phyloP scores from a whole-genome alignment of 805 yeast species.

The Suhomyces canberraensis region DNA sequence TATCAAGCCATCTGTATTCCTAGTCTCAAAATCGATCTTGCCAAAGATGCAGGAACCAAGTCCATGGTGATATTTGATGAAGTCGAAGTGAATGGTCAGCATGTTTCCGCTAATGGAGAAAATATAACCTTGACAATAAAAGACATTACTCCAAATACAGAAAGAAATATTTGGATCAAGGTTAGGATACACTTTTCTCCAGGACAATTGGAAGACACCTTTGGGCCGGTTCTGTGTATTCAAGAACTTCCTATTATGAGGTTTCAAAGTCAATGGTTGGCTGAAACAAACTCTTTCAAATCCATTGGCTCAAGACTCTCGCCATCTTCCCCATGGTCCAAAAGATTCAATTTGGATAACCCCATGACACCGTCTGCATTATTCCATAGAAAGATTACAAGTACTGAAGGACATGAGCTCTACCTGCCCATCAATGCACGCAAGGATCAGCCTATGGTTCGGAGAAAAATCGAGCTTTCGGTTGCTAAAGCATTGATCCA shows the following conservation, averaged over 20 bases:
- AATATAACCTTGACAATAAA: slow-evolving; percentile 11
- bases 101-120: slow-evolving; percentile 11
- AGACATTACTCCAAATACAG: slow-evolving; percentile 13
- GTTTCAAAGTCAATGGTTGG: slow-evolving; percentile 10
- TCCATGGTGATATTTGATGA: slow-evolving; percentile 14
- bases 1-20: slow-evolving; percentile 23
- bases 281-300: background rate
- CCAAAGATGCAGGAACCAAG: slow-evolving; percentile 9
- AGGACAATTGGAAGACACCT: slow-evolving; percentile 1
- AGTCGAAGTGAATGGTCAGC: slow-evolving; percentile 23
- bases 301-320: background rate
- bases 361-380: slow-evolving; percentile 5
- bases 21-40: slow-evolving; percentile 17
- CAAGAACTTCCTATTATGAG: slow-evolving; percentile 9
- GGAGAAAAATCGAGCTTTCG: slow-evolving; percentile 15
- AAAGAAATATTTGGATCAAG: slow-evolving; percentile 15
- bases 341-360: background rate
- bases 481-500: slow-evolving; percentile 18
- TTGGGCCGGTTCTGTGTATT: slow-evolving; percentile 1
- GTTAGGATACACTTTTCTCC: slow-evolving; percentile 5
- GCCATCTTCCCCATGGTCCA: background rate
- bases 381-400: background rate
- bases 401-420: background rate
- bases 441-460: background rate
- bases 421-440: background rate